phyloP scores from a whole-genome alignment of 768 basidiomycete species.

The Rhodotorula toruloides region DNA sequence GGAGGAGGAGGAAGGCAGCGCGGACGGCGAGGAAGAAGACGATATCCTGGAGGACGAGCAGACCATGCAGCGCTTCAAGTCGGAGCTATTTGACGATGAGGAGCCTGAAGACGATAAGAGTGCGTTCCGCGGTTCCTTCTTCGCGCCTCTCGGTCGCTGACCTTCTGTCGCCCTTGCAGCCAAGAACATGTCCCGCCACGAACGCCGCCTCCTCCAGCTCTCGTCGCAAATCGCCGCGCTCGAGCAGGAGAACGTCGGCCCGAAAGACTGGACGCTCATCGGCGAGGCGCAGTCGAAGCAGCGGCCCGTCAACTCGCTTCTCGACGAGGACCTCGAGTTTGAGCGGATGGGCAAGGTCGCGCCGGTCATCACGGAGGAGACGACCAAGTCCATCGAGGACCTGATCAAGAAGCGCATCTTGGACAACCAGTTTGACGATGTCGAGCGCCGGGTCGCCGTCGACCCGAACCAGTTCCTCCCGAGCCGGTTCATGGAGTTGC shows the following conservation, averaged over 20 bases:
- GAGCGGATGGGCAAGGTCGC: slow-evolving; percentile 80
- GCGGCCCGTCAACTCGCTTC: slow-evolving; percentile 81
- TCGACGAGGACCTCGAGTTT: slow-evolving; percentile 92
- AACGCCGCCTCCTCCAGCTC: slow-evolving; percentile 69
- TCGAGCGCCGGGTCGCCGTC: slow-evolving; percentile 69
- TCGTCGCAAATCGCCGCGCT: slow-evolving; percentile 71
- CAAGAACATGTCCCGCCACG: slow-evolving; percentile 60
- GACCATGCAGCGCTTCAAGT: slow-evolving; percentile 65
- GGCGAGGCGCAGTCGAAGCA: slow-evolving; percentile 79
- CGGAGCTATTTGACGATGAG: slow-evolving; percentile 73
- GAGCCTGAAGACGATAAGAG: slow-evolving; percentile 51
- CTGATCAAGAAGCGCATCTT: slow-evolving; percentile 82
- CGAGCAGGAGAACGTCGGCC: slow-evolving; percentile 78
- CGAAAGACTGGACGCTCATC: slow-evolving; percentile 87
- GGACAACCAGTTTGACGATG: slow-evolving; percentile 81
- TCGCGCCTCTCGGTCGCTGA: not conserved
- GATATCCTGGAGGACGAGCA: slow-evolving; percentile 33
- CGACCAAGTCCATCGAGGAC: slow-evolving; percentile 74
- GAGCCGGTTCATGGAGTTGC: slow-evolving; percentile 78
- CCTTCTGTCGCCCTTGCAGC: not conserved
- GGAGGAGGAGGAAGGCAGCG: slow-evolving; percentile 46
- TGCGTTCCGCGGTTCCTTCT: slow-evolving; percentile 10
- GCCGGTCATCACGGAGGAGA: slow-evolving; percentile 84
- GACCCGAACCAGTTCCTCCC: slow-evolving; percentile 87
- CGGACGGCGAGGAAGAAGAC: slow-evolving; percentile 40